phyloP scores from a whole-genome alignment of 2,329 filamentous ascomycete species.

The Neoscytalidium dimidiatum region DNA sequence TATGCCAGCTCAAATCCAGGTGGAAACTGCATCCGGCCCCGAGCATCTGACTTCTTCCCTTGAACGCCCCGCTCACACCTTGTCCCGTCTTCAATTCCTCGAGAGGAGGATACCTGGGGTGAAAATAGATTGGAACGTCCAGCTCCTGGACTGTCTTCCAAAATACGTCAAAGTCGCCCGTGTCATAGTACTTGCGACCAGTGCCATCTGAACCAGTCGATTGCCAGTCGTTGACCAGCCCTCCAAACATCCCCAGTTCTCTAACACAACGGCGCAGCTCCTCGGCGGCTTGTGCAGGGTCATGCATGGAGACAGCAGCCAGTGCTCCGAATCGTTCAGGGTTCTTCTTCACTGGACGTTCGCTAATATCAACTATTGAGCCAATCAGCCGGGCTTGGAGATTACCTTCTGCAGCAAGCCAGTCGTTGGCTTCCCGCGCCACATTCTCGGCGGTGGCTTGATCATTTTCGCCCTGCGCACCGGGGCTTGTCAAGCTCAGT shows the following conservation, averaged over 20 bases:
- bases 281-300: conserved; percentile 32
- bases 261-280: conserved; percentile 33
- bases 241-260: conserved; percentile 61
- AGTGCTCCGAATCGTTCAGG: conserved; percentile 49
- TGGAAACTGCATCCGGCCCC: conserved; percentile 39
- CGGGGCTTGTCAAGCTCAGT: conserved; percentile 51
- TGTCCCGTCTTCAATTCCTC: background rate
- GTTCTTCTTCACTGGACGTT: conserved; percentile 41
- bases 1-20: conserved; percentile 48
- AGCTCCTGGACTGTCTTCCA: conserved; percentile 34
- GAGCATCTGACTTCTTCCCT: conserved; percentile 27
- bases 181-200: conserved; percentile 35
- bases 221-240: conserved; percentile 51
- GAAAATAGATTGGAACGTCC: conserved; percentile 37
- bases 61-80: background rate
- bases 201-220: conserved; percentile 29
- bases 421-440: conserved; percentile 50
- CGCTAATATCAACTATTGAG: conserved; percentile 34
- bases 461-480: conserved; percentile 51
- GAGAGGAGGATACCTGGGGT: conserved; percentile 30
- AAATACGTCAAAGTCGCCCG: conserved; percentile 32
- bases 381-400: background rate
- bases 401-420: conserved; percentile 39
- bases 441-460: conserved; percentile 45
- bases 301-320: conserved; percentile 39